phyloP scores from a whole-genome alignment of 2,329 filamentous ascomycete genomes.

The Orbilia javanica region DNA sequence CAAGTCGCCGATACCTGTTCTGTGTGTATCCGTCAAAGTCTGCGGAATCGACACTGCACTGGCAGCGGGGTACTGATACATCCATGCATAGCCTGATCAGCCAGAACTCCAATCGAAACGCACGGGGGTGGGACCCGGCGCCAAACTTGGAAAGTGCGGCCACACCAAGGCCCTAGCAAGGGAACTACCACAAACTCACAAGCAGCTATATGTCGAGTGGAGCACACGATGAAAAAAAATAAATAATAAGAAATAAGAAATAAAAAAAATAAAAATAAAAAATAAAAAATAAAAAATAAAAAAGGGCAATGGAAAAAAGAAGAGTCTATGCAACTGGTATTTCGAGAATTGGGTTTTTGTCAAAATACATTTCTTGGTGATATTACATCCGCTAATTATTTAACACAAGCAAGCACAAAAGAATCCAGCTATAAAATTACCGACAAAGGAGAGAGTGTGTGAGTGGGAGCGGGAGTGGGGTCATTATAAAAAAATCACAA shows the following conservation, averaged over 20 bases:
- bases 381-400: constrained; percentile 50
- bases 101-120: constrained; percentile 37
- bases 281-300: not conserved
- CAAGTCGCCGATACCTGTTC: not conserved
- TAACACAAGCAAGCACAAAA: constrained; percentile 21
- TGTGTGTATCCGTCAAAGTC: not conserved
- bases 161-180: constrained; percentile 16
- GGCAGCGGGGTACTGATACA: constrained; percentile 34
- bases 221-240: not conserved
- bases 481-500: constrained; percentile 32
- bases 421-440: not conserved
- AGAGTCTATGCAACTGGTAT: constrained; percentile 10
- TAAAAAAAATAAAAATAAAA: not conserved
- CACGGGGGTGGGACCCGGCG: constrained; percentile 46
- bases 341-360: not conserved
- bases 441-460: constrained; percentile 36
- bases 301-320: too few relatives aligned
- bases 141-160: constrained; percentile 45
- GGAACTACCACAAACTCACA: not conserved
- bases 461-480: constrained; percentile 15
- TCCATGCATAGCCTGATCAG: not conserved
- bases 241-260: not conserved
- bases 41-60: constrained; percentile 5
- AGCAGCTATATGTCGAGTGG: not conserved
- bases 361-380: constrained; percentile 52